Evolutionary conservation across 148 eudicot genomes (phyloP).

Genomic region (Nepenthes gracilis): DNA sequence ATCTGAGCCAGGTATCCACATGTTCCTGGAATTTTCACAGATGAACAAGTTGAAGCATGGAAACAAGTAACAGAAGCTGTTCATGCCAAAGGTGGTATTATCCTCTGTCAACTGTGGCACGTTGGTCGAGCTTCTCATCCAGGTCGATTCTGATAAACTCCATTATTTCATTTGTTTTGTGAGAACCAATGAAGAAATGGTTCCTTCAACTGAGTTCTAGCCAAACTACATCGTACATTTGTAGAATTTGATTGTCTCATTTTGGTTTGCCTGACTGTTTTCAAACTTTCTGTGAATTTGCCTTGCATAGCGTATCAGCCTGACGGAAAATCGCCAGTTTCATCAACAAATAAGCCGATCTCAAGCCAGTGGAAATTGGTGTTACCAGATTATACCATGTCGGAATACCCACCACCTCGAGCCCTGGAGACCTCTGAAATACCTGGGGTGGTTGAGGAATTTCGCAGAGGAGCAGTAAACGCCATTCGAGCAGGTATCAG

Average conservation of each 20-base stretch:
- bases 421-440: slow-evolving; percentile 26
- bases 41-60: slow-evolving; percentile 86
- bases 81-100: slow-evolving; percentile 66
- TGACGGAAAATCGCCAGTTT: slow-evolving; percentile 29
- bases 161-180: not conserved
- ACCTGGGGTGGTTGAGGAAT: slow-evolving; percentile 25
- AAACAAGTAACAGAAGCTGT: slow-evolving; percentile 75
- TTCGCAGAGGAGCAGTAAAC: slow-evolving; percentile 43
- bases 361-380: slow-evolving; percentile 40
- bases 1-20: slow-evolving; percentile 55
- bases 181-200: too few species aligned
- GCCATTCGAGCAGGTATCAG: slow-evolving; percentile 33
- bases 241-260: not conserved
- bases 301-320: slow-evolving; percentile 37
- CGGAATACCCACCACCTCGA: slow-evolving; percentile 27
- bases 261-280: not conserved
- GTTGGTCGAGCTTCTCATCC: slow-evolving; percentile 91
- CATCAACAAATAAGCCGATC: slow-evolving; percentile 48
- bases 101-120: slow-evolving; percentile 95
- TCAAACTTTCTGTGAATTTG: not conserved
- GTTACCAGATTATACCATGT: slow-evolving; percentile 34
- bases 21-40: slow-evolving; percentile 76
- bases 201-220: too few species aligned
- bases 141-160: slow-evolving; percentile 24
- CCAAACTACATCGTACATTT: not conserved